phyloP scores from a whole-genome alignment of 2,329 filamentous ascomycete species.

The Emergomyces africanus region DNA sequence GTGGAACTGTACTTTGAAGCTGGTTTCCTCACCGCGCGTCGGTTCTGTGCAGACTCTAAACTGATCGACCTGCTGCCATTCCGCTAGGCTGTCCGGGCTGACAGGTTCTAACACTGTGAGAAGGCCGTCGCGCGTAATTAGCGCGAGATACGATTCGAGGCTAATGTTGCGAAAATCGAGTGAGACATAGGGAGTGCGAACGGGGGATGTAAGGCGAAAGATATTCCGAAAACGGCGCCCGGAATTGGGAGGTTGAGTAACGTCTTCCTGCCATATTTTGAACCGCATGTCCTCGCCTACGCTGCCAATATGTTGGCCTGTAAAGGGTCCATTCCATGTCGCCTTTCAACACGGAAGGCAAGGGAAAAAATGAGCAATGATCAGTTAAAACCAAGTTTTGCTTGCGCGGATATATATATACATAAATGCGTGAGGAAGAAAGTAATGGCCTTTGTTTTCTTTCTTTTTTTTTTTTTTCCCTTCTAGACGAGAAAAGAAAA shows the following conservation, averaged over 20 bases:
- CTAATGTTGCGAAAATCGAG: slow-evolving; percentile 80
- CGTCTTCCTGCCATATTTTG: slow-evolving; percentile 87
- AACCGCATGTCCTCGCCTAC: slow-evolving; percentile 83
- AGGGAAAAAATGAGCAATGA: slow-evolving; percentile 1
- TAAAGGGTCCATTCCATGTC: slow-evolving; percentile 84
- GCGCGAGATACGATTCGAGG: slow-evolving; percentile 69
- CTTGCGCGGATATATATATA: background rate
- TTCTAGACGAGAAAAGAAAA: background rate
- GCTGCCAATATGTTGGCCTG: slow-evolving; percentile 77
- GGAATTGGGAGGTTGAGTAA: slow-evolving; percentile 57
- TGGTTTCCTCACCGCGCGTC: slow-evolving; percentile 68
- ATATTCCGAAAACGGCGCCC: slow-evolving; percentile 70
- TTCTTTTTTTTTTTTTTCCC: background rate
- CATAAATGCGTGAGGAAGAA: background rate
- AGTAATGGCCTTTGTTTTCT: background rate
- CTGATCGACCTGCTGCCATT: slow-evolving; percentile 64
- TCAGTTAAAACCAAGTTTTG: slow-evolving; percentile 12
- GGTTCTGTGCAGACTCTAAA: slow-evolving; percentile 61
- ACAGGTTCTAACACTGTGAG: slow-evolving; percentile 75
- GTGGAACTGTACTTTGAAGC: slow-evolving; percentile 78
- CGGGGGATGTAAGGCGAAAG: slow-evolving; percentile 50
- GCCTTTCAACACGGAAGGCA: slow-evolving; percentile 40
- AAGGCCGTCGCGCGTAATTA: slow-evolving; percentile 70
- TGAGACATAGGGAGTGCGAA: slow-evolving; percentile 57
- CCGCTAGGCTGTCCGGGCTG: slow-evolving; percentile 64